Base-by-base conservation (phyloP, 2,329 filamentous ascomycete genomes). In the Pseudocercospora eumusae region DNA sequence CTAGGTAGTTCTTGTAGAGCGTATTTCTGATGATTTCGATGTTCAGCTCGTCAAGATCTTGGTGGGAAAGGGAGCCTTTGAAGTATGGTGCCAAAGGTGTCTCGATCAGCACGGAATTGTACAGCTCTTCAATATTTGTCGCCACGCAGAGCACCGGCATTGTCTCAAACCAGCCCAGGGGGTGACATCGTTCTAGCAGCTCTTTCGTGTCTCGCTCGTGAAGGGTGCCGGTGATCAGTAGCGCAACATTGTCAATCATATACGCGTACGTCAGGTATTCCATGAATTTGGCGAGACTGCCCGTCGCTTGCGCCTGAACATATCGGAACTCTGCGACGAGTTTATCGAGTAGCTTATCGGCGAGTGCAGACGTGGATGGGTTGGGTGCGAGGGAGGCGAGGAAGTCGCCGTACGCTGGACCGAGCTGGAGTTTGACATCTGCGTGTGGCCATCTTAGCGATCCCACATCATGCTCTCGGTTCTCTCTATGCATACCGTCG, bases 1-100 rank as follows among this genome's bases (percentile, higher is more conserved):
- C 95, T 7, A 99, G 85, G 76, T 99, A 99, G 82, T 98, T 98
- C 85, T 99, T 99, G 84, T 98, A 99, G 36, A 99, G 83, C 0
- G 93, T 99, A 79, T 99, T 99, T 67, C 96, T 89, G 62, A 99
- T 91, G 77, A 99, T 99, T 80, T 99, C 95, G 72, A 99, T 99
- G 81, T 99, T 99, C 73, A 99, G 83, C 82, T 99, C 96, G 78
- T 99, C 95, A 55, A 99, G 84, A 75, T 99, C 95, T 77, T 97
- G 92, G 77, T 97, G 93, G 79, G 90, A 96, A 64, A 99, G 84
- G 69, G 90, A 96, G 70, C 92, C 92, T 81, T 99, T 98, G 86
- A 99, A 99, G 80, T 96, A 99, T 8, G 92, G 88, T 13, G 95
- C 95, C 53, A 99, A 83, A 4, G 95, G 95, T 3, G 95, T 99